A percentile compares a stretch with the other conserved stretches of the same genome.
Evolutionary conservation across 176 grass and related monocot species (phyloP).

Genomic region (Lolium perenne): DNA sequence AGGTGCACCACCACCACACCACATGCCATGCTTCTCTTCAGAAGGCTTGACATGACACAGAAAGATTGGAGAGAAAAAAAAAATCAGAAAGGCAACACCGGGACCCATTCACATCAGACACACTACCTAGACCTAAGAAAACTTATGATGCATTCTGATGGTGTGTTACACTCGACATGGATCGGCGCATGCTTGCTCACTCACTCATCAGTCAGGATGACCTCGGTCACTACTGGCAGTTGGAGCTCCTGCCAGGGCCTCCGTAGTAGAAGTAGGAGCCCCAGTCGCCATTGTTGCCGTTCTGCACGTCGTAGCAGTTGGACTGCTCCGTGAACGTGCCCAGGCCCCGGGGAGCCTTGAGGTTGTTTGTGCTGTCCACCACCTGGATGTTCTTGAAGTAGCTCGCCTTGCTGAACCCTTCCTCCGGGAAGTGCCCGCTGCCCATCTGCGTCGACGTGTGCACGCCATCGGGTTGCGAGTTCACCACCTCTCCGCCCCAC

Average conservation of each 20-base stretch:
- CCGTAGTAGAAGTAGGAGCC: constrained; percentile 97
- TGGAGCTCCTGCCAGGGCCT: constrained; percentile 90
- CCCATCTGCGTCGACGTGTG: constrained; percentile 95
- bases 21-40: constrained; percentile 91
- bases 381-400: constrained; percentile 93
- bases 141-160: constrained; percentile 36
- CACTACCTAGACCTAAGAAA: constrained; percentile 58
- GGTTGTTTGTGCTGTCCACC: constrained; percentile 78
- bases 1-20: constrained; percentile 53
- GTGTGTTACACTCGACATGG: constrained; percentile 29
- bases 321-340: constrained; percentile 78
- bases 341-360: constrained; percentile 59
- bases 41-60: constrained; percentile 60
- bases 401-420: constrained; percentile 89
- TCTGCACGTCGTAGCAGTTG: constrained; percentile 83
- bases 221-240: constrained; percentile 47
- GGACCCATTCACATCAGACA: constrained; percentile 55
- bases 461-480: constrained; percentile 65
- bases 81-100: constrained; percentile 5
- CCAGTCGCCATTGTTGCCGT: constrained; percentile 81
- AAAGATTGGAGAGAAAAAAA: constrained; percentile 8
- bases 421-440: constrained; percentile 81
- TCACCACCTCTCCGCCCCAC: constrained; percentile 96
- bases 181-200: constrained; percentile 4
- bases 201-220: not conserved